Evolutionary conservation across 2,329 filamentous ascomycete genomes (phyloP), one percentile per base, ranked within the genome.

Genomic region (Teratosphaeria nubilosa): DNA sequence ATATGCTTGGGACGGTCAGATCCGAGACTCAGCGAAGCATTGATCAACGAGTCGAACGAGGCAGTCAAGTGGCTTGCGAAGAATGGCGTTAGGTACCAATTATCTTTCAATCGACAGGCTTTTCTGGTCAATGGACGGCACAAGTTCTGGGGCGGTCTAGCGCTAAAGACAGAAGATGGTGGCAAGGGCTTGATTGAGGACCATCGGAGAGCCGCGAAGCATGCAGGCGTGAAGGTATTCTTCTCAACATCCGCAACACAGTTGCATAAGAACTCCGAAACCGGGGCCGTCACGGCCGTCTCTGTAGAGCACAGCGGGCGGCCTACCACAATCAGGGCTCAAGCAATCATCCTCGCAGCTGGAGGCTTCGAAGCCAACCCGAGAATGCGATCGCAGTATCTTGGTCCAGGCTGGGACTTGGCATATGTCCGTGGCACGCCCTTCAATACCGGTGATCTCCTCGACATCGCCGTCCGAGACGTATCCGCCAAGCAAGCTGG

Each of bases 111-210:
- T 59, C 75, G 85, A 2, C 85, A 88, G 66, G 82, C 85, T 0
- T 88, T 85, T 67, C 75, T 83, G 58, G 77, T 86, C n/a, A 74
- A 82, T 55, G 82, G 81, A 0, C 73, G 79, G 31, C 78, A 78
- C 65, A 84, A 82, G 65, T 87, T 87, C 67, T 87, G 84, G 84
- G 85, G 85, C 11, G 85, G 85, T 0, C 70, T 88, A 66, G 76
- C 75, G n/a, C 70, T 86, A 34, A 83, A 79, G 65, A 83, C 80
- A 0, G 66, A 81, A 55, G 79, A 83, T 61, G 82, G 82, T 0
- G 84, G 84, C 0, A 84, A 84, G 63, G 81, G 83, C 0, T 70
- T 86, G 5, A 77, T 85, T 3, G 66, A 75, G 25, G 77, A 82
- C 60, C 74, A 82, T 60, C 69, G 70, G 27, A 65, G 66, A 2